Evolutionary conservation across 2,329 filamentous ascomycete species (phyloP), one percentile per base, ranked within the genome.

Genomic region (Cadophora sp.): DNA sequence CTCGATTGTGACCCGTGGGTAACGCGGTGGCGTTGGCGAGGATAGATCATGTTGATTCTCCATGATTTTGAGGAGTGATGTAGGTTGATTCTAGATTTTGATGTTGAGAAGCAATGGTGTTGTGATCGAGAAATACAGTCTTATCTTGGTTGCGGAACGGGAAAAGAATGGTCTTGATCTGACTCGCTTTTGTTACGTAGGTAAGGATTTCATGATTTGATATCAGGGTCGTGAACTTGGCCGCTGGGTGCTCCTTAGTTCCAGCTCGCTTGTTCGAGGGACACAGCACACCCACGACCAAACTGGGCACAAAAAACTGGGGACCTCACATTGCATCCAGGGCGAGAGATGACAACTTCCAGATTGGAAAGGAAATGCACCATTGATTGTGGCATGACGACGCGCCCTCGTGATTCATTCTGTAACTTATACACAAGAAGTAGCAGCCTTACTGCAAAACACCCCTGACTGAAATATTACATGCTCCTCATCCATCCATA

Each of bases 1-100:
- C 73, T 91, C 88, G 76, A 97, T 97, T n/a, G 90, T 90, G 64
- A 97, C 85, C 56, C 93, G 88, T 3, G 94, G 94, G 12, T 92
- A 82, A 29, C 80, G 79, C 63, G 79, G 74, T 50, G 78, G 69
- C 65, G 62, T 48, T 48, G 43, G n/a, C 16, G 40, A 53, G 40
- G 46, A 26, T 60, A 46, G 65, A 62, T 71, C 31, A 60, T 53
- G 43, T 63, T 53, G 43, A 40, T 43, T 58, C 34, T 69, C 60
- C 46, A 55, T 64, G 14, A 16, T 50, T 51, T 26, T n/a, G 9
- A 58, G 51, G 9, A 27, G 22, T 51, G 16, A 1, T 59, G 48
- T 43, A 19, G 34, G 14, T 48, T 26, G 46, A 29, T 43, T 9
- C 22, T n/a, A 26, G 29, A 24, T n/a, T 65, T 59, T 8, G 6